These are phyloP conservation scores for Beauveria brongniartii DNA, from an alignment of 2,329 filamentous ascomycete genomes.

Conservation along the genomic window DNA sequence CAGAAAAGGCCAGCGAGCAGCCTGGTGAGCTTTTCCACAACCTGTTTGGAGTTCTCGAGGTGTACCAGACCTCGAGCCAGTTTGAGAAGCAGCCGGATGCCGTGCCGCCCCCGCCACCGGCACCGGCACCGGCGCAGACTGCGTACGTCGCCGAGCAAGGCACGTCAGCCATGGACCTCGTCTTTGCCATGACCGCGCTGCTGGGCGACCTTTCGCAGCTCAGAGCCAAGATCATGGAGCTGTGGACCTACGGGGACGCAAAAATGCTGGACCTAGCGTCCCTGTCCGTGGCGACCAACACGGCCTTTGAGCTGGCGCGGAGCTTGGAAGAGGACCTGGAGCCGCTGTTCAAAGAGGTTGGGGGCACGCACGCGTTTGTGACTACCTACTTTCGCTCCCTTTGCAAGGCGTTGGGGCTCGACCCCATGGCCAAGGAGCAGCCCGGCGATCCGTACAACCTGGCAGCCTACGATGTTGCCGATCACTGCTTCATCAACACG, in stretches of 20 bases:
- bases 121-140: not conserved
- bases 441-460: conserved; percentile 10
- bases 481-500: conserved; percentile 4
- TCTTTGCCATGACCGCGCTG: conserved; percentile 13
- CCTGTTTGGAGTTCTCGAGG: conserved; percentile 13
- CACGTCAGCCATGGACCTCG: conserved; percentile 7
- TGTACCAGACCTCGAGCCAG: conserved; percentile 14
- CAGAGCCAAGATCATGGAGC: conserved; percentile 1
- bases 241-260: conserved; percentile 10
- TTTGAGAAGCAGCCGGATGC: conserved; percentile 15
- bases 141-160: conserved; percentile 14
- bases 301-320: conserved; percentile 16
- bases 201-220: conserved; percentile 11
- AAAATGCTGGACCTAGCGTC: conserved; percentile 14
- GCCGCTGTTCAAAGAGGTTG: conserved; percentile 16
- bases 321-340: conserved; percentile 37
- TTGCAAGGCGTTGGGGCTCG: conserved; percentile 6
- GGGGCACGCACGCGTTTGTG: not conserved
- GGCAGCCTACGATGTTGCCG: conserved; percentile 12
- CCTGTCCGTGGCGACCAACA: conserved; percentile 16
- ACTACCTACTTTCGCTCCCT: not conserved
- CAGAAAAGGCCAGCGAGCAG: not conserved
- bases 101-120: not conserved
- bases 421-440: not conserved
- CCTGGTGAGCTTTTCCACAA: not conserved